Evolutionary conservation across 495 filamentous ascomycete species (phyloP).

Genomic region (Staphylotrichum longicolle): DNA sequence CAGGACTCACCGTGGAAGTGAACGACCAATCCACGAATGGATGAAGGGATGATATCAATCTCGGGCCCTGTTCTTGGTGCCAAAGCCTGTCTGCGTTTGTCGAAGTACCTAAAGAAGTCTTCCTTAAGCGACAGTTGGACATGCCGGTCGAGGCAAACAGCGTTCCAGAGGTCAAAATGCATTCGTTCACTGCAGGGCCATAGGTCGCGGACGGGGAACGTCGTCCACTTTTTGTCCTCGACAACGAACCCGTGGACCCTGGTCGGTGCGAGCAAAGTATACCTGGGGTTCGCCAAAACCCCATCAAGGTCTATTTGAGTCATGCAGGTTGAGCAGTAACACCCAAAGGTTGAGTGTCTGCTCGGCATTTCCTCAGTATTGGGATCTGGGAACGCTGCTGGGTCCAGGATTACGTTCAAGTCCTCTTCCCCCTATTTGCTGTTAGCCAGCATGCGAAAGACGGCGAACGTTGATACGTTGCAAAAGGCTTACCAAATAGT

Average conservation of each 20-base stretch:
- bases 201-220: not conserved
- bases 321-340: slow-evolving; percentile 1
- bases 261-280: slow-evolving; percentile 4
- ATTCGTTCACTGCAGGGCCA: not conserved
- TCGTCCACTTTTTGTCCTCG: not conserved
- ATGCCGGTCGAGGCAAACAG: not conserved
- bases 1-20: slow-evolving; percentile 3
- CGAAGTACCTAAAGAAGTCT: not conserved
- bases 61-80: not conserved
- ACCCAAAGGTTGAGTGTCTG: not conserved
- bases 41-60: too few relatives aligned
- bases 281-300: not conserved
- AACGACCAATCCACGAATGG: not conserved
- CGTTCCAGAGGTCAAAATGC: not conserved
- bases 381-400: not conserved
- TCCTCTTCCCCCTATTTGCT: not conserved
- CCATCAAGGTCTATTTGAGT: not conserved
- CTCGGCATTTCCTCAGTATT: not conserved
- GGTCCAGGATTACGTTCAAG: slow-evolving; percentile 3
- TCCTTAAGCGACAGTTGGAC: not conserved
- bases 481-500: not conserved
- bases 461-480: not conserved
- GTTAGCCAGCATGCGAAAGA: not conserved
- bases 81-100: not conserved
- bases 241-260: not conserved